These are phyloP conservation scores for Hymenotorrendiella dingleyae DNA, from an alignment of 2,329 filamentous ascomycete species.

Conservation along the genomic window DNA sequence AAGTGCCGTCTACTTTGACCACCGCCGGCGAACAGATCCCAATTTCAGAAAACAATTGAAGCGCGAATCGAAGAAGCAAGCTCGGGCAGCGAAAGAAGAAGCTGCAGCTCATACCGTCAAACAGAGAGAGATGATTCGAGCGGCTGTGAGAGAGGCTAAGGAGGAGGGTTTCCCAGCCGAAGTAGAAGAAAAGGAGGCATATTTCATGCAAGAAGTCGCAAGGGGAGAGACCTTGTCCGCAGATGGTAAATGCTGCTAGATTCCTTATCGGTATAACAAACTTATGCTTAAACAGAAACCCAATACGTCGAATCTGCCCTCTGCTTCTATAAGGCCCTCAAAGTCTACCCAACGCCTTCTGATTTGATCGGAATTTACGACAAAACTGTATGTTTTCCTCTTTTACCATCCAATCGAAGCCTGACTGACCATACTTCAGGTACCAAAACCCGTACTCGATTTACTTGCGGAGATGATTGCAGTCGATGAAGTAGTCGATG, in stretches of 20 bases:
- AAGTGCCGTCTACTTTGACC: constrained; percentile 65
- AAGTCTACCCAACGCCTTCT: constrained; percentile 91
- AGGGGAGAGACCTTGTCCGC: constrained; percentile 76
- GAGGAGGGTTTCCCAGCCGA: constrained; percentile 87
- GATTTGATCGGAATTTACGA: constrained; percentile 97
- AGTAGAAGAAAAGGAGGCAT: constrained; percentile 88
- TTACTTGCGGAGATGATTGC: constrained; percentile 98
- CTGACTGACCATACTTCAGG: constrained; percentile 14
- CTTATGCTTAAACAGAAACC: constrained; percentile 51
- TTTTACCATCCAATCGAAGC: too few species aligned
- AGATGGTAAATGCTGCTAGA: constrained; percentile 57
- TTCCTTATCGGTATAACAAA: too few species aligned
- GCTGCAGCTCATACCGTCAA: constrained; percentile 58
- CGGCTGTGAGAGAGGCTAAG: constrained; percentile 72
- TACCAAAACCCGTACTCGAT: constrained; percentile 74
- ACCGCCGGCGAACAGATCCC: constrained; percentile 56
- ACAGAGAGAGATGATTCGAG: constrained; percentile 69
- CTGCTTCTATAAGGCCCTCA: constrained; percentile 96
- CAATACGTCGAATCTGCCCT: constrained; percentile 78
- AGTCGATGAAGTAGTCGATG: constrained; percentile 82
- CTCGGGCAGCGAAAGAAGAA: constrained; percentile 65
- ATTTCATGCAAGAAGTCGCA: constrained; percentile 94
- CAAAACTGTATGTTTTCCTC: constrained; percentile 60
- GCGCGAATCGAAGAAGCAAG: constrained; percentile 68
- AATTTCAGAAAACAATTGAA: constrained; percentile 64